Conservation (phyloP, 768 basidiomycete species). For the Phaffia australis region DNA sequence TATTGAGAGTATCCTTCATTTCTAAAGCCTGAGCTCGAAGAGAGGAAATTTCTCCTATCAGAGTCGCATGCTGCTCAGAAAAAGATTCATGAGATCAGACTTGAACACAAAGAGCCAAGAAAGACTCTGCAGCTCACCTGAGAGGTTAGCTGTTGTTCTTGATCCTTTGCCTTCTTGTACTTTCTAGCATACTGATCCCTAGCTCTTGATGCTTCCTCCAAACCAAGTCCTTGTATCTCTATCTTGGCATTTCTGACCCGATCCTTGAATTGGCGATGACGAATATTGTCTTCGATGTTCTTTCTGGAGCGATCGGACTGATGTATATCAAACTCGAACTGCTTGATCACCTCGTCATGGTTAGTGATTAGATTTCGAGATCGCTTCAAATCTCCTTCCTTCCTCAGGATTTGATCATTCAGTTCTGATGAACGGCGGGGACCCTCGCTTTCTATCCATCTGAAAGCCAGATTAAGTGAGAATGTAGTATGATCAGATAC, state of each 20-base stretch:
- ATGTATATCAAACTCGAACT: constrained; percentile 12
- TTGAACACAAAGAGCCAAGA: not conserved
- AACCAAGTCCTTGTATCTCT: constrained; percentile 63
- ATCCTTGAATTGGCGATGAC: constrained; percentile 55
- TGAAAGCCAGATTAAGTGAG: not conserved
- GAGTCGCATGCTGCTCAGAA: constrained; percentile 10
- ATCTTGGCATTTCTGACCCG: constrained; percentile 58
- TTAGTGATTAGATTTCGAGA: constrained; percentile 25
- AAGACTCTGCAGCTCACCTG: constrained; percentile 1
- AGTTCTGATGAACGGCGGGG: constrained; percentile 25
- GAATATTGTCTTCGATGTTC: constrained; percentile 59
- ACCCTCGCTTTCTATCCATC: constrained; percentile 15
- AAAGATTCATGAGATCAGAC: not conserved
- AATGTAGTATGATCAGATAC: not conserved
- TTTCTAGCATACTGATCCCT: constrained; percentile 72
- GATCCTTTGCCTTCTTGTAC: constrained; percentile 59
- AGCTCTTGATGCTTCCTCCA: constrained; percentile 76
- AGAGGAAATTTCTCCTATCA: constrained; percentile 18
- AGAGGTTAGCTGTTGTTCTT: constrained; percentile 47
- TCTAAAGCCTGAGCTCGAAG: constrained; percentile 60
- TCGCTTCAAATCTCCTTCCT: constrained; percentile 27
- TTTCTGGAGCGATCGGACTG: constrained; percentile 21
- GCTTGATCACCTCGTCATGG: constrained; percentile 28
- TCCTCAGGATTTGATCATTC: constrained; percentile 26
- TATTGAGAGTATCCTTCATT: constrained; percentile 54